Evolutionary conservation across 176 grass and related monocot species (phyloP).

Genomic region (Tillandsia fasciculata): DNA sequence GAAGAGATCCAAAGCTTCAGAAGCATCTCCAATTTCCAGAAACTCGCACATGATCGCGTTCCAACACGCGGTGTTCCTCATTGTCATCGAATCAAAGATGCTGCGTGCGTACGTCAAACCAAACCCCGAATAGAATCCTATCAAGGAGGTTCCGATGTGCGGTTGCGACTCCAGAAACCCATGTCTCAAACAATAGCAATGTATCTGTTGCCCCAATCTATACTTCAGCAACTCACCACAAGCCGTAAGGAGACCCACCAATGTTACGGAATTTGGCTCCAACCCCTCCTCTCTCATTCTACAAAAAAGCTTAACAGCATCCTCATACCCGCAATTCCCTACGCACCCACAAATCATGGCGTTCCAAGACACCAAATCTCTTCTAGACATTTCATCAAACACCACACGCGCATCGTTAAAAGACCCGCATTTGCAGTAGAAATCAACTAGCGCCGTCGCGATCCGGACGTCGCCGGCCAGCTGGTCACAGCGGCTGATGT

Average conservation of each 20-base stretch:
- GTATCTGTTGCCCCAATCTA: conserved; percentile 11
- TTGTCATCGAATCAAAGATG: conserved; percentile 10
- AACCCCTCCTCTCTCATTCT: conserved; percentile 16
- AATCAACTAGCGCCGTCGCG: conserved; percentile 10
- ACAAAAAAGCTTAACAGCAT: conserved; percentile 5
- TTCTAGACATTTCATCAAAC: conserved; percentile 16
- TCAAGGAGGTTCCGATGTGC: conserved; percentile 18
- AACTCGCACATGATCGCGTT: conserved; percentile 7
- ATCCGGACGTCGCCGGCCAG: conserved; percentile 1
- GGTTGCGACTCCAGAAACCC: conserved; percentile 13
- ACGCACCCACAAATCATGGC: conserved; percentile 14
- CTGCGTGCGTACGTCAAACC: not conserved
- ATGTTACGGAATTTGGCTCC: not conserved
- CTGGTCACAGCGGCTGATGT: not conserved
- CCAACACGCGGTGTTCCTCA: conserved; percentile 10
- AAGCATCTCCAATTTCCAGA: not conserved
- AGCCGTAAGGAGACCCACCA: conserved; percentile 17
- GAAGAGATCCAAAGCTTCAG: conserved; percentile 5
- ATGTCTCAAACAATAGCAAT: conserved; percentile 23
- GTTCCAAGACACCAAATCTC: conserved; percentile 24
- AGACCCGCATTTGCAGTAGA: conserved; percentile 9
- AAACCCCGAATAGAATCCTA: conserved; percentile 19
- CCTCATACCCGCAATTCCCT: not conserved
- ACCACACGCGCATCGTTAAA: not conserved
- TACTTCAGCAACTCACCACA: conserved; percentile 2